Evolutionary conservation across 106 monocot species (phyloP), one percentile per base, ranked within the genome.

Genomic region (Dendrobium chrysotoxum): DNA sequence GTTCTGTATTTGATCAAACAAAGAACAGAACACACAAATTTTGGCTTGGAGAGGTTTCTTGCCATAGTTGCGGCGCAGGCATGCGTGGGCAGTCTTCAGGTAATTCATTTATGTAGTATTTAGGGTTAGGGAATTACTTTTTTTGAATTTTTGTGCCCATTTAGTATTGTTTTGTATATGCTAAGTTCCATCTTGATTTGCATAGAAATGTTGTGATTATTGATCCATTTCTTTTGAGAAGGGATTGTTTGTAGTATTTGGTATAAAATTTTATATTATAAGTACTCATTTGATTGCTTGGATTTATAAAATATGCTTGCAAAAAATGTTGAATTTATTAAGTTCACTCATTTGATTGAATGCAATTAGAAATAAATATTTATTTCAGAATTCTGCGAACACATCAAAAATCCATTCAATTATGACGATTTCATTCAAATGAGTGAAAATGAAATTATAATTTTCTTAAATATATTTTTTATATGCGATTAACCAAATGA

Each of bases 41-140:
- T 77, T 66, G 83, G 25, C 67, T 84, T 26, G 66, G 76, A 16
- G 81, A 84, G 17, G 81, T 40, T 3, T 16, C 46, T 28, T 76
- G 76, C 76, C 47, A 26, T 40, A 45, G 47, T 17, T 76, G 76
- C 76, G 76, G 76, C 28, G 21, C 46, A 12, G 77, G 47, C 53
- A 72, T 65, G 6, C 78, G 84, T 5, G 82, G 85, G 40, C 61
- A 45, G 1, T 53, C 71, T 23, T 82, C 85, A 58, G 85, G 90
- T 15, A 41, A 65, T 55, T 28, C 8, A 9, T 30, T 70, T 28
- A 10, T 70, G 4, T 30, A 10, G 8, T 31, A 31, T 38, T 31
- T 35, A 31, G 1, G 71, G 4, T 71, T 71, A 38, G 61, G 23
- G 12, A 46, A 61, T 61, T 61, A 17, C 1, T 61, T 61, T 61